phyloP scores from a whole-genome alignment of 208 protist species.

The Porcisia hertigi region DNA sequence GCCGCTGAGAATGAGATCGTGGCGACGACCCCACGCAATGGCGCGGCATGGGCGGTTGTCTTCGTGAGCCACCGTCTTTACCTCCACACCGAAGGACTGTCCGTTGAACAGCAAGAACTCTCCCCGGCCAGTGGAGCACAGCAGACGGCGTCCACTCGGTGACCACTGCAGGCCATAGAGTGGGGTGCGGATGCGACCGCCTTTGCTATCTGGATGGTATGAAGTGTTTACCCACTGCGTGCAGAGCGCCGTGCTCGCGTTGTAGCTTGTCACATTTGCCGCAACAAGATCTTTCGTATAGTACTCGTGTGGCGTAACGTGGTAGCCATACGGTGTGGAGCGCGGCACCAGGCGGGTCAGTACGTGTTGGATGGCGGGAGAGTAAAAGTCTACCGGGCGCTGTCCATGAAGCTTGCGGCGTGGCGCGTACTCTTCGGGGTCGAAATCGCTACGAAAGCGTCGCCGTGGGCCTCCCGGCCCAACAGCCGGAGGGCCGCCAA shows the following conservation, averaged over 20 bases:
- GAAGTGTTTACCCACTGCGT: conserved; percentile 92
- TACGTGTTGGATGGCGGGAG: conserved; percentile 78
- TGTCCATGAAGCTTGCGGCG: conserved; percentile 74
- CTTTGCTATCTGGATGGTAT: conserved; percentile 78
- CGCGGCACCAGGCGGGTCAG: conserved; percentile 68
- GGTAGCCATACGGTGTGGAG: conserved; percentile 70
- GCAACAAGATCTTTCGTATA: conserved; percentile 84
- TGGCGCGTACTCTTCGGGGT: conserved; percentile 81
- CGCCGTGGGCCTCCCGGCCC: conserved; percentile 33
- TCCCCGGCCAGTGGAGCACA: conserved; percentile 76
- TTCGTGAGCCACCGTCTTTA: conserved; percentile 87
- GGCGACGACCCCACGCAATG: conserved; percentile 78
- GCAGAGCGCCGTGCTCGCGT: conserved; percentile 84
- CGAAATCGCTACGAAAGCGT: conserved; percentile 53
- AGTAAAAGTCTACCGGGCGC: conserved; percentile 85
- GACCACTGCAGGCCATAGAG: conserved; percentile 82
- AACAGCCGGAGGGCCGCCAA: neutral
- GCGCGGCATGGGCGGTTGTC: conserved; percentile 73
- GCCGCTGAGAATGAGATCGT: conserved; percentile 82
- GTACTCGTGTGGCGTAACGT: conserved; percentile 84
- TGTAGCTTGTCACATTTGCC: conserved; percentile 67
- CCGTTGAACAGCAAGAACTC: conserved; percentile 91
- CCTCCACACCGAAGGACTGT: conserved; percentile 85
- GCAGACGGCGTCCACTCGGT: conserved; percentile 74
- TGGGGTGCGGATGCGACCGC: conserved; percentile 49